A percentile compares a stretch with the other conserved stretches of the same genome.
Evolutionary conservation across 257 asterid genomes (phyloP).

Genomic region (Oldenlandia corymbosa): DNA sequence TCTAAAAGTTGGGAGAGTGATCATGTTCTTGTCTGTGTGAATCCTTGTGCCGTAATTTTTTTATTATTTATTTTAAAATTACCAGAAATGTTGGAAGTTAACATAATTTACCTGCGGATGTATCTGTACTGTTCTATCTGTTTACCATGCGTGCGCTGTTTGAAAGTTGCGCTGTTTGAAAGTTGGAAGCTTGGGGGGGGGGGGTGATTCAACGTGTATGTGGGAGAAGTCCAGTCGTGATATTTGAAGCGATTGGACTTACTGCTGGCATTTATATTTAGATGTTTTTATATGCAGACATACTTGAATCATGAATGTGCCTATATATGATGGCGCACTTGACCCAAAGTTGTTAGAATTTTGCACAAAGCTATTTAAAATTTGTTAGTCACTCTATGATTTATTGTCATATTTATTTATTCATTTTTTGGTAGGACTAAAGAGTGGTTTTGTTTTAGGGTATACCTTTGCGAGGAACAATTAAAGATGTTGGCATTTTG

Average conservation of each 20-base stretch:
- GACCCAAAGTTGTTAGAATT: not conserved
- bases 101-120: not conserved
- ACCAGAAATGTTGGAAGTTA: too few relatives aligned
- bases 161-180: too few relatives aligned
- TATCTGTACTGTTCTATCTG: too few relatives aligned
- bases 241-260: too few relatives aligned
- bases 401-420: not conserved
- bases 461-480: slow-evolving; percentile 66
- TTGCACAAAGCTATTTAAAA: not conserved
- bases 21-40: not conserved
- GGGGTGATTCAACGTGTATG: too few relatives aligned
- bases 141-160: too few relatives aligned
- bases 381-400: not conserved
- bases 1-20: not conserved
- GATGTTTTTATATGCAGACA: not conserved
- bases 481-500: slow-evolving; percentile 76
- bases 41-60: not conserved
- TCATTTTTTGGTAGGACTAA: slow-evolving; percentile 1
- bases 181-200: too few relatives aligned
- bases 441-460: slow-evolving; percentile 27
- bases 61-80: too few relatives aligned
- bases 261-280: too few relatives aligned
- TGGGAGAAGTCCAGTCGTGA: too few relatives aligned
- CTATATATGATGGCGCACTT: too few relatives aligned
- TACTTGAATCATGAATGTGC: too few relatives aligned